These are phyloP conservation scores for Tetrahymena thermophila DNA, from an alignment of 73 alveolate species.

Conservation along the genomic window DNA sequence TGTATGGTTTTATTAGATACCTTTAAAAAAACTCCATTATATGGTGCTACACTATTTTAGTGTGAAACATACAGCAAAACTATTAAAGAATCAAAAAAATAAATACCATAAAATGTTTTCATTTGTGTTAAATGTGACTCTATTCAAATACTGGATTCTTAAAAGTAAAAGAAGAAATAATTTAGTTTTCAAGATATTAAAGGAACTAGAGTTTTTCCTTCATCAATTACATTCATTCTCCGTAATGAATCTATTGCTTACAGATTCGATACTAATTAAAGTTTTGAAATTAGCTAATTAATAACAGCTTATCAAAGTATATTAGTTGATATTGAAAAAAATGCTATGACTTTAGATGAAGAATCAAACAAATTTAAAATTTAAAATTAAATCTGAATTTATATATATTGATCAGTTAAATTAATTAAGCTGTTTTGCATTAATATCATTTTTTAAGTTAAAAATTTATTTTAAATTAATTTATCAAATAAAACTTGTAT, in stretches of 20 bases:
- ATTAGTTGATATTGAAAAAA: neutral
- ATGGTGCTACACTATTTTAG: neutral
- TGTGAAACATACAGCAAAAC: neutral
- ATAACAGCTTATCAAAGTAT: neutral
- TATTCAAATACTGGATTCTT: neutral
- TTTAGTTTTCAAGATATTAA: neutral
- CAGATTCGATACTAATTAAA: neutral
- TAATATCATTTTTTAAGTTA: too few relatives aligned
- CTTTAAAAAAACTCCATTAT: neutral
- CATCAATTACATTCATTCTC: neutral
- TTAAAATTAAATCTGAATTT: neutral
- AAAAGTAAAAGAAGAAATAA: neutral
- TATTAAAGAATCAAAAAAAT: neutral
- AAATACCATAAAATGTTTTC: neutral
- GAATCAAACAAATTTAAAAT: neutral
- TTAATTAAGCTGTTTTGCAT: too few relatives aligned
- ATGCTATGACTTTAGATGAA: neutral
- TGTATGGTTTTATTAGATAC: neutral
- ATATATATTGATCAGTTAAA: too few relatives aligned
- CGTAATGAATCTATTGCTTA: neutral
- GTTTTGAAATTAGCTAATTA: neutral
- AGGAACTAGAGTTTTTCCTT: neutral
- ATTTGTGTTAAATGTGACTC: neutral
- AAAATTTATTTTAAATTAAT: too few relatives aligned
- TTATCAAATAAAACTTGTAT: too few relatives aligned